Percentiles rank a stretch among this genome's conserved stretches.
These are phyloP conservation scores for Diaporthe eres DNA, from an alignment of 2,329 filamentous ascomycete genomes.

Conservation along the genomic window DNA sequence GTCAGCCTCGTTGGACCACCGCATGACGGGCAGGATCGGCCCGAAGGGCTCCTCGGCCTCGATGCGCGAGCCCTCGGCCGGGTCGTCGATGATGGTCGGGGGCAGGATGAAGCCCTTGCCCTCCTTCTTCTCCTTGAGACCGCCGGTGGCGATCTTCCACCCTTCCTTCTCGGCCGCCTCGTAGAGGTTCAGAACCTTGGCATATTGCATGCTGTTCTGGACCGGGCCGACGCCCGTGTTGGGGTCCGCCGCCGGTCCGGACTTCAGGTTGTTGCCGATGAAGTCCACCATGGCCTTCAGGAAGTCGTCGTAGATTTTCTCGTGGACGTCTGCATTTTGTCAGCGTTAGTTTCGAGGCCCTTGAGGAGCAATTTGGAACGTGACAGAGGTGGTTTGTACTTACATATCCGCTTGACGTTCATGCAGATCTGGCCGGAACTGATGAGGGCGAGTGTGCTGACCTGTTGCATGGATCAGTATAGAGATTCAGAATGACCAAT, in stretches of 20 bases:
- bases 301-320: conserved; percentile 63
- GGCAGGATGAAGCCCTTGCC: conserved; percentile 66
- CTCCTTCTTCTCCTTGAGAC: conserved; percentile 49
- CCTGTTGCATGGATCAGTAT: conserved; percentile 18
- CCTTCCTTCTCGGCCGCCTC: conserved; percentile 61
- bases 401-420: conserved; percentile 61
- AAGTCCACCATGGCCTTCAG: conserved; percentile 60
- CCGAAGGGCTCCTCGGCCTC: conserved; percentile 68
- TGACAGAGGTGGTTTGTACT: background rate
- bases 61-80: conserved; percentile 67
- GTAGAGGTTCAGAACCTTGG: conserved; percentile 66
- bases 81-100: conserved; percentile 73
- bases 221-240: conserved; percentile 65
- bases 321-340: conserved; percentile 59
- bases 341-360: background rate
- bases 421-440: conserved; percentile 70
- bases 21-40: conserved; percentile 59
- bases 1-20: conserved; percentile 60
- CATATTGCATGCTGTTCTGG: conserved; percentile 72
- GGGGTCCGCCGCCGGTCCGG: conserved; percentile 58
- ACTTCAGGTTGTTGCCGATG: conserved; percentile 54
- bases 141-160: conserved; percentile 61
- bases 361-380: background rate
- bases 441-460: conserved; percentile 66
- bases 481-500: background rate